These are phyloP conservation scores for Psilocybe tampanensis DNA, from an alignment of 768 basidiomycete genomes.

Conservation along the genomic window DNA sequence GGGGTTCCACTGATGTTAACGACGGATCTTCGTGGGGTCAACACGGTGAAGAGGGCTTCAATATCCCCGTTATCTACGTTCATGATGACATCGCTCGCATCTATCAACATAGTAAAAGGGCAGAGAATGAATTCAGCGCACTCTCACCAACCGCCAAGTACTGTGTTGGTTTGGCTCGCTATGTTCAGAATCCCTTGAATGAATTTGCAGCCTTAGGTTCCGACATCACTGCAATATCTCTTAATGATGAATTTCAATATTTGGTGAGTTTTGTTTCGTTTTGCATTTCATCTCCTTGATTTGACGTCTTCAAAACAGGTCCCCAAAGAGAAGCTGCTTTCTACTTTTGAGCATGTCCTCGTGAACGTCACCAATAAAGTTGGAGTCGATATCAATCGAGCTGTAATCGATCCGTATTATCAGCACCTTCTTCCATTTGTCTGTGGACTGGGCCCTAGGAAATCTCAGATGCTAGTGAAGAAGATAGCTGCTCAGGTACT, in stretches of 20 bases:
- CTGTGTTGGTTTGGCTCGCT: slow-evolving; percentile 92
- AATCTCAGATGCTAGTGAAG: slow-evolving; percentile 82
- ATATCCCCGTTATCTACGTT: slow-evolving; percentile 80
- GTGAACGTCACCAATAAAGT: slow-evolving; percentile 91
- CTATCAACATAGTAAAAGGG: slow-evolving; percentile 89
- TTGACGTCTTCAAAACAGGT: slow-evolving; percentile 48
- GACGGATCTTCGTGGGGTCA: slow-evolving; percentile 29
- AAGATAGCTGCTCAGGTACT: slow-evolving; percentile 76
- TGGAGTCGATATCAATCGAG: slow-evolving; percentile 96
- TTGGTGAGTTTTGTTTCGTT: slow-evolving; percentile 49
- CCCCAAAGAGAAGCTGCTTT: slow-evolving; percentile 80
- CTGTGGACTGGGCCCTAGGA: slow-evolving; percentile 92
- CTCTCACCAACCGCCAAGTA: slow-evolving; percentile 83
- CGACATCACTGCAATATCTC: slow-evolving; percentile 82
- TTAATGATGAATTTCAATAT: slow-evolving; percentile 86
- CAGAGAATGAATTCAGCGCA: slow-evolving; percentile 79
- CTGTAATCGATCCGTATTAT: slow-evolving; percentile 87
- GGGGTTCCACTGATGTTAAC: slow-evolving; percentile 24
- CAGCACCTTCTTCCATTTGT: slow-evolving; percentile 87
- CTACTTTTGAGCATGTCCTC: slow-evolving; percentile 81
- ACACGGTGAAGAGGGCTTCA: slow-evolving; percentile 46
- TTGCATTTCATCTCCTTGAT: slow-evolving; percentile 5
- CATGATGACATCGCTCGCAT: slow-evolving; percentile 92
- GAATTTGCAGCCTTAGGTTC: slow-evolving; percentile 90
- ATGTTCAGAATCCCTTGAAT: slow-evolving; percentile 90